Conservation (phyloP, 2,329 filamentous ascomycete species). For the Diaporthe nobilis region DNA sequence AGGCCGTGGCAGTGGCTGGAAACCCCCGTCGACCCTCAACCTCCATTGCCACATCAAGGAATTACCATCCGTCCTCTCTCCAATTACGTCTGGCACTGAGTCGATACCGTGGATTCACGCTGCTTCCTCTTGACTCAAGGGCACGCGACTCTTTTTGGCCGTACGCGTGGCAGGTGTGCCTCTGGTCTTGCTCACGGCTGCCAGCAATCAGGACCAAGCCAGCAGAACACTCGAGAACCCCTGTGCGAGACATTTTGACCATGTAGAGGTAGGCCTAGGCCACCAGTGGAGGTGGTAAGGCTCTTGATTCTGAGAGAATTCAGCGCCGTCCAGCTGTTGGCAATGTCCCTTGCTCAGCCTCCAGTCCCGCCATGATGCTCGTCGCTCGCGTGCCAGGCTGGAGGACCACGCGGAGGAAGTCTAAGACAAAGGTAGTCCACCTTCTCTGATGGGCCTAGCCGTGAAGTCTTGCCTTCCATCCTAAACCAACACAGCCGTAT, state of each 20-base stretch:
- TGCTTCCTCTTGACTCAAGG: no score
- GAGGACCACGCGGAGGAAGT: neutral
- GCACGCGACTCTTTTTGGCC: no score
- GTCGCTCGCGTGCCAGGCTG: neutral
- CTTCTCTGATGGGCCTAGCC: neutral
- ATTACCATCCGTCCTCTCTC: neutral
- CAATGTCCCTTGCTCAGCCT: neutral
- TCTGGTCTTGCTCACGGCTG: neutral
- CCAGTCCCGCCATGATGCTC: neutral
- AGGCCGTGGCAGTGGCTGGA: neutral
- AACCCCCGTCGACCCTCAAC: neutral
- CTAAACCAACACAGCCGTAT: neutral
- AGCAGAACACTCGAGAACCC: neutral
- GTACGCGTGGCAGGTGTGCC: neutral
- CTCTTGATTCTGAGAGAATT: neutral
- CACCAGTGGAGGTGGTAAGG: neutral
- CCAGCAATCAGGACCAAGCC: neutral
- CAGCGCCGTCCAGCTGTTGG: neutral
- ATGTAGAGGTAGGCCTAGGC: neutral
- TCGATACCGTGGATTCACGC: neutral
- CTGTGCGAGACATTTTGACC: neutral
- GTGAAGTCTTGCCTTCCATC: neutral
- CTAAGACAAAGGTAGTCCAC: constrained; percentile 4
- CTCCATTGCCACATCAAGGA: neutral
- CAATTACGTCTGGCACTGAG: neutral